phyloP scores from a whole-genome alignment of 805 yeast species.

The Candida coquimbonensis region DNA sequence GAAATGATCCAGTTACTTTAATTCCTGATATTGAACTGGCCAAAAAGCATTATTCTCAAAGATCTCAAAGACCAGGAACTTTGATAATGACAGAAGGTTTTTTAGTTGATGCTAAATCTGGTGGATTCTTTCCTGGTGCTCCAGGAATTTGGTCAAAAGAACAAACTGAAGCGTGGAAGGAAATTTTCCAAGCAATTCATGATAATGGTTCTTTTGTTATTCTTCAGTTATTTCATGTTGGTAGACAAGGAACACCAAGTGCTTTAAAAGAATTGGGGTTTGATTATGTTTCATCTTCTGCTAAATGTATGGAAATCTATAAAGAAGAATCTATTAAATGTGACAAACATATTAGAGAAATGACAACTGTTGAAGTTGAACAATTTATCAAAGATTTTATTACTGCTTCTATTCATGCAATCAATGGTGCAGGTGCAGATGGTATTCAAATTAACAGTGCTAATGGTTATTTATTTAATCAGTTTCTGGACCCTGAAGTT shows the following conservation, averaged over 20 bases:
- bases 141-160: constrained; percentile 43
- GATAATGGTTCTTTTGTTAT: constrained; percentile 35
- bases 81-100: constrained; percentile 54
- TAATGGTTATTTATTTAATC: constrained; percentile 54
- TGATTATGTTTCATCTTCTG: constrained; percentile 32
- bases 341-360: constrained; percentile 24
- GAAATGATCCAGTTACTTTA: constrained; percentile 27
- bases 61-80: constrained; percentile 51
- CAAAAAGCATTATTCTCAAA: constrained; percentile 43
- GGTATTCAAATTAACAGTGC: constrained; percentile 64
- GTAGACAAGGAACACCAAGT: constrained; percentile 28
- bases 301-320: constrained; percentile 9
- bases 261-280: constrained; percentile 27
- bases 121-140: constrained; percentile 29
- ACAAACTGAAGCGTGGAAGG: constrained; percentile 42
- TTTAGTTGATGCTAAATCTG: constrained; percentile 30
- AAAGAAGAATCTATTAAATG: constrained; percentile 25
- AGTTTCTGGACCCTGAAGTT: constrained; percentile 42
- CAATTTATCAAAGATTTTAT: constrained; percentile 33
- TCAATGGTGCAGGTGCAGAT: constrained; percentile 35
- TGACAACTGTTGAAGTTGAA: constrained; percentile 25
- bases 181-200: constrained; percentile 41
- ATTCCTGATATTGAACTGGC: constrained; percentile 38
- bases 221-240: constrained; percentile 43
- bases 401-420: constrained; percentile 33